Evolutionary conservation across 768 basidiomycete genomes (phyloP), one percentile per base, ranked within the genome.

Genomic region (Xerocomellus amylosporus): DNA sequence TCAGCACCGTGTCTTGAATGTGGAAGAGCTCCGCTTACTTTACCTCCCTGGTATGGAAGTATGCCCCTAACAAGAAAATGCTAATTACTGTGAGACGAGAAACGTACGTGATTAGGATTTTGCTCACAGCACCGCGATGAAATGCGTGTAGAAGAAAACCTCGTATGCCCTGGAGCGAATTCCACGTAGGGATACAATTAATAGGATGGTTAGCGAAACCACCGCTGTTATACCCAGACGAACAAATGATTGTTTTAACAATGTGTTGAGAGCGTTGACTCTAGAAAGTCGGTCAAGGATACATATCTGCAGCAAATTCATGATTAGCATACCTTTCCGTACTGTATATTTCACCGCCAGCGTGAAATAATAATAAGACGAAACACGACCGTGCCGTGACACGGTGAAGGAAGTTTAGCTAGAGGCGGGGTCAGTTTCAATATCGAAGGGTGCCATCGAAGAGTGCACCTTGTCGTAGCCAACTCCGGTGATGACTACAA

Each of bases 351-450:
- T 67, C 30, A 8, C 59, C 51, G 31, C 73, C 68, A 2, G 62
- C 75, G 58, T 85, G 84, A 22, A 83, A 63, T 71, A 81, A 78
- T 2, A 79, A 63, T 26, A 85, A 54, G 26, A 77, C 67, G 38
- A 77, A 74, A 30, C 80, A 65, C 2, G 75, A 70, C 3, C 84
- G 74, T 12, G 80, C 80, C 1, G 71, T 62, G 55, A 80, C 76
- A 5, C 83, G 77, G 61, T 85, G 84, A 4, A 74, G 33, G 22
- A 63, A 74, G 53, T 76, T 77, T 3, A 76, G 59, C 75, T 76
- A 17, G 17, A n/a, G 14, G 33, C 2, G 3, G 2, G 2, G 36
- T 67, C 19, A 71, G 43, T 31, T 17, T 17, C 39, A 30, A 0
- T 20, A 10, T 13, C 9, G 12, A 31, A 43, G 9, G 22, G 22